Evolutionary conservation across 768 basidiomycete genomes (phyloP).

Genomic region (Mycena belliarum): DNA sequence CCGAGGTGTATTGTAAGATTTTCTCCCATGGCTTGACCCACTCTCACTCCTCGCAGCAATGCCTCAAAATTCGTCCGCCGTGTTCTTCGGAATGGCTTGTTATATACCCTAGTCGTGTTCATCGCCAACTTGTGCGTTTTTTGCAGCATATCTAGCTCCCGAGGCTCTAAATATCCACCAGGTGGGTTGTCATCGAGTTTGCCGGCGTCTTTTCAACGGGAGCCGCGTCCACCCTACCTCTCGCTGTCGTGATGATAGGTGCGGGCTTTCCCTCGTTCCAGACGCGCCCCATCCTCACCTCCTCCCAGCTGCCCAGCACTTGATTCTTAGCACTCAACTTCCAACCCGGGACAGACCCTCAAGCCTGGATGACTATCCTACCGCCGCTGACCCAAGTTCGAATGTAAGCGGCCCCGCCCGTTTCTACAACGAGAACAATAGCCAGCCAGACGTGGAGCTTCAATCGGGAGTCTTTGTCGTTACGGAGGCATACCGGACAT

Average conservation of each 20-base stretch:
- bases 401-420: constrained; percentile 1
- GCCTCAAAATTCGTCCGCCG: not conserved
- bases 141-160: not conserved
- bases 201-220: not conserved
- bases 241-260: constrained; percentile 12
- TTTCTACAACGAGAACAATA: not conserved
- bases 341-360: not conserved
- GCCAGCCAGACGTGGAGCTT: not conserved
- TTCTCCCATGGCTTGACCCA: not conserved
- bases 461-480: constrained; percentile 3
- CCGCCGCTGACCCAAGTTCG: not conserved
- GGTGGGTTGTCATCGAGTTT: constrained; percentile 10
- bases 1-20: not conserved
- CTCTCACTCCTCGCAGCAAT: not conserved
- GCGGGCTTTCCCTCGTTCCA: not conserved
- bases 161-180: not conserved
- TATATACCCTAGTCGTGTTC: constrained; percentile 8
- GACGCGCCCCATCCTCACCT: not conserved
- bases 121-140: constrained; percentile 8
- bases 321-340: constrained; percentile 19
- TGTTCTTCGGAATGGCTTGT: constrained; percentile 6
- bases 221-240: constrained; percentile 10
- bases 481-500: not conserved
- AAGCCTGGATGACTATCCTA: not conserved
- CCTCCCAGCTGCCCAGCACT: constrained; percentile 8